Evolutionary conservation across 2,329 filamentous ascomycete genomes (phyloP).

Genomic region (Trematosphaeria pertusa): DNA sequence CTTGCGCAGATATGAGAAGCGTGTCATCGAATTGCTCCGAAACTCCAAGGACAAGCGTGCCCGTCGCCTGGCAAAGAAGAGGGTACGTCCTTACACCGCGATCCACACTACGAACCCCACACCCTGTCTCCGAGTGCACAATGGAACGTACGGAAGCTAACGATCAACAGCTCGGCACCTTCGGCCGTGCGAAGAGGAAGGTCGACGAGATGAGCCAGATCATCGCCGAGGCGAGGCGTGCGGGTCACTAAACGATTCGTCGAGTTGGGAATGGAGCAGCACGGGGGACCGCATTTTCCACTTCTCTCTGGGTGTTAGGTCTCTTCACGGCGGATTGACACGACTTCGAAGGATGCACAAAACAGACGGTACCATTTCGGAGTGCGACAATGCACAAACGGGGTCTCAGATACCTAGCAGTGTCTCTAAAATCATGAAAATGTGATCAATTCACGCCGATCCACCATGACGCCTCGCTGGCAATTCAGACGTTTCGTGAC

Average conservation of each 20-base stretch:
- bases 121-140: neutral
- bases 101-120: constrained; percentile 4
- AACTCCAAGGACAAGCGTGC: constrained; percentile 99
- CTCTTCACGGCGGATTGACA: constrained; percentile 41
- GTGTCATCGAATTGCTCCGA: constrained; percentile 97
- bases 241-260: constrained; percentile 65
- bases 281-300: constrained; percentile 39
- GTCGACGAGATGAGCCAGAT: constrained; percentile 98
- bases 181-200: constrained; percentile 99
- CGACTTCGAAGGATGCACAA: constrained; percentile 38
- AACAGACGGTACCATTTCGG: constrained; percentile 41
- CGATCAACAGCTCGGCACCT: constrained; percentile 82
- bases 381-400: constrained; percentile 41
- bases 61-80: constrained; percentile 99
- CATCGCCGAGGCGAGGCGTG: constrained; percentile 92
- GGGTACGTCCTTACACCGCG: constrained; percentile 65
- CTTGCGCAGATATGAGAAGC: constrained; percentile 75
- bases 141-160: constrained; percentile 35
- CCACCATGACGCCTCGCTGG: too few species aligned
- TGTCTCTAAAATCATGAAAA: constrained; percentile 46
- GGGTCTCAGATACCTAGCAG: constrained; percentile 41
- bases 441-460: constrained; percentile 46
- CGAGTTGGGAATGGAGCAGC: constrained; percentile 32
- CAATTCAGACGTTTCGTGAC: too few species aligned
- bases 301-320: constrained; percentile 46